phyloP scores from a whole-genome alignment of 2,329 filamentous ascomycete species.

The Grosmannia serpens region DNA sequence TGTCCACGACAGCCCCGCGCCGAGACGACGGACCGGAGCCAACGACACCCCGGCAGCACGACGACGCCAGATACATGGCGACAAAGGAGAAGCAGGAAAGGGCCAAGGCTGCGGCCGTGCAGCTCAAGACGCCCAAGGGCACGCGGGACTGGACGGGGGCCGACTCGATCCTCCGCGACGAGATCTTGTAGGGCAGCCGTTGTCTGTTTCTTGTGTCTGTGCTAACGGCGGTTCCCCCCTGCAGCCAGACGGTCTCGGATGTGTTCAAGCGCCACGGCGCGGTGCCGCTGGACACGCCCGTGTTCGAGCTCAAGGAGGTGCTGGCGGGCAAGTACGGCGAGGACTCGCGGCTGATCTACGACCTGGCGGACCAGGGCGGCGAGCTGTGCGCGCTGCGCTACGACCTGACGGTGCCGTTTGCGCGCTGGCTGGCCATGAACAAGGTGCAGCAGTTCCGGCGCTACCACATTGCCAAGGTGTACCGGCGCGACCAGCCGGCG shows the following conservation, averaged over 20 bases:
- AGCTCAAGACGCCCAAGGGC: constrained; percentile 68
- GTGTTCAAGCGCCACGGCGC: constrained; percentile 48
- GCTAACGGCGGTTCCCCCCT: constrained; percentile 1
- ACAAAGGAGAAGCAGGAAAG: constrained; percentile 6
- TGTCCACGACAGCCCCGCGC: no score
- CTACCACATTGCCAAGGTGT: constrained; percentile 92
- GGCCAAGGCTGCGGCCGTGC: constrained; percentile 13
- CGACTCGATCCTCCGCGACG: constrained; percentile 57
- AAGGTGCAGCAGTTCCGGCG: constrained; percentile 76
- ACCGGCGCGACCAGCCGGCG: constrained; percentile 38
- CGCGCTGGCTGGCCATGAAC: constrained; percentile 90
- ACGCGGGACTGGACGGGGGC: constrained; percentile 60
- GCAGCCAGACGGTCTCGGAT: constrained; percentile 14
- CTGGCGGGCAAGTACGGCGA: constrained; percentile 45
- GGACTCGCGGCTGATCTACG: constrained; percentile 60
- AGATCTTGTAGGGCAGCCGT: constrained; percentile 38
- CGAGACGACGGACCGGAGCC: no score
- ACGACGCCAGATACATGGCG: not conserved
- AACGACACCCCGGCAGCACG: not conserved
- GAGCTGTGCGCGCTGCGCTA: constrained; percentile 73
- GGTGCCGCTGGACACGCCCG: constrained; percentile 58
- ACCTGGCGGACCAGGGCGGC: constrained; percentile 72
- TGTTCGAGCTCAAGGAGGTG: constrained; percentile 69
- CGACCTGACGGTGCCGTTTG: constrained; percentile 54
- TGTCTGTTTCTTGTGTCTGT: not conserved